These are phyloP conservation scores for Hypomontagnella monticulosa DNA, from an alignment of 495 filamentous ascomycete species.

Conservation along the genomic window DNA sequence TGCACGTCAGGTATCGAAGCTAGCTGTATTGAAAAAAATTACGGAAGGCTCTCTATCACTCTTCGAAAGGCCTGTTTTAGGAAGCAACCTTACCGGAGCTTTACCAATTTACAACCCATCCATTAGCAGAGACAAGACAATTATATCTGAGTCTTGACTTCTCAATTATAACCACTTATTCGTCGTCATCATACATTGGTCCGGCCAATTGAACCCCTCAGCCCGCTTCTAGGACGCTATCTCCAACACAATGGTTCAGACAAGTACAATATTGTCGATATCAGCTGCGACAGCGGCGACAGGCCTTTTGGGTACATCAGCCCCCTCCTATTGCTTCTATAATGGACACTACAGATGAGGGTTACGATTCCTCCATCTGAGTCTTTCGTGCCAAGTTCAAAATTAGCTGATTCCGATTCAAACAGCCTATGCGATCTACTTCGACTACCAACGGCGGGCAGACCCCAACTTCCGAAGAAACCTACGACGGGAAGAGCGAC, in stretches of 20 bases:
- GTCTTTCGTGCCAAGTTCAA: conserved; percentile 64
- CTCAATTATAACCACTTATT: conserved; percentile 2
- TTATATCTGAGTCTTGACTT: not conserved
- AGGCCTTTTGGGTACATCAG: conserved; percentile 74
- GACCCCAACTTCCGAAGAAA: conserved; percentile 87
- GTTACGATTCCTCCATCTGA: not conserved
- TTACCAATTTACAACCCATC: conserved; percentile 11
- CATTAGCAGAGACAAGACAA: not conserved
- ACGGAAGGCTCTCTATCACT: conserved; percentile 17
- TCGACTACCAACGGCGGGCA: conserved; percentile 90
- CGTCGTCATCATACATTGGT: not conserved
- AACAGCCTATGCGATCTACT: conserved; percentile 82
- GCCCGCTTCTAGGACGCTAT: conserved; percentile 29
- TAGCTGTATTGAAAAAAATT: conserved; percentile 42
- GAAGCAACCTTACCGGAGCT: conserved; percentile 20
- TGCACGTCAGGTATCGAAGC: conserved; percentile 33
- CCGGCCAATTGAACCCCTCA: conserved; percentile 28
- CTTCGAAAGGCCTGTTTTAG: conserved; percentile 9
- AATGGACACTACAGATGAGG: not conserved
- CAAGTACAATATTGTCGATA: conserved; percentile 77
- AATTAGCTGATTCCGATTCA: conserved; percentile 52
- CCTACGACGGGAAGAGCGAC: conserved; percentile 83
- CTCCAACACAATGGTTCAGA: conserved; percentile 64
- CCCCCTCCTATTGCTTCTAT: conserved; percentile 20
- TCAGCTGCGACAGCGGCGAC: conserved; percentile 77